phyloP scores from a whole-genome alignment of 495 filamentous ascomycete species.

The Lindgomyces ingoldianus region DNA sequence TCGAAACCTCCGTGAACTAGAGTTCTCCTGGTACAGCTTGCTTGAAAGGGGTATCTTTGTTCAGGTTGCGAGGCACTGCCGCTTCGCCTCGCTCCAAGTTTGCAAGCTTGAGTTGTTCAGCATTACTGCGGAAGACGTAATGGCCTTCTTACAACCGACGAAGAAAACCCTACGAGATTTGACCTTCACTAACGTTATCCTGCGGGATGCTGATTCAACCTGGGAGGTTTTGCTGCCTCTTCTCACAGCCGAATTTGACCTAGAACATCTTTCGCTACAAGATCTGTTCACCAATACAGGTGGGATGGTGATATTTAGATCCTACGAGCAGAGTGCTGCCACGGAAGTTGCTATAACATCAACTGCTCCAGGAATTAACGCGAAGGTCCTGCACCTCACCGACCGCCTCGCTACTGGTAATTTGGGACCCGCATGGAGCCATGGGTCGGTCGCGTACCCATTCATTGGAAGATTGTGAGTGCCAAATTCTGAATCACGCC shows the following conservation, averaged over 20 bases:
- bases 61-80: constrained; percentile 20
- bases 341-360: background rate
- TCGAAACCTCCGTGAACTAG: background rate
- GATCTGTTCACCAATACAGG: constrained; percentile 10
- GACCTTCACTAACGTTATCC: constrained; percentile 5
- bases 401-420: background rate
- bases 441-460: constrained; percentile 18
- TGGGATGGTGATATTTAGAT: background rate
- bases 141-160: constrained; percentile 13
- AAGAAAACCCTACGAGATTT: constrained; percentile 10
- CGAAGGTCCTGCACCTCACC: background rate
- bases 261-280: background rate
- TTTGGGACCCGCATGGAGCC: constrained; percentile 15
- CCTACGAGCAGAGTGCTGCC: background rate
- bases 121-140: constrained; percentile 1
- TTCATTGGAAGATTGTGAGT: too few relatives aligned
- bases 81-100: background rate
- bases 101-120: constrained; percentile 27
- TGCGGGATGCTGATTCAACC: constrained; percentile 1
- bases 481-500: too few relatives aligned
- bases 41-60: constrained; percentile 21
- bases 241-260: constrained; percentile 7
- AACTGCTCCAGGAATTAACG: background rate
- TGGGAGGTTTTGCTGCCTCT: constrained; percentile 14
- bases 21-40: constrained; percentile 23